A percentile compares a stretch with the other conserved stretches of the same genome.
These are phyloP conservation scores for Bryum argenteum DNA, from an alignment of 225 moss, liverwort and hornwort species.

Conservation along the genomic window DNA sequence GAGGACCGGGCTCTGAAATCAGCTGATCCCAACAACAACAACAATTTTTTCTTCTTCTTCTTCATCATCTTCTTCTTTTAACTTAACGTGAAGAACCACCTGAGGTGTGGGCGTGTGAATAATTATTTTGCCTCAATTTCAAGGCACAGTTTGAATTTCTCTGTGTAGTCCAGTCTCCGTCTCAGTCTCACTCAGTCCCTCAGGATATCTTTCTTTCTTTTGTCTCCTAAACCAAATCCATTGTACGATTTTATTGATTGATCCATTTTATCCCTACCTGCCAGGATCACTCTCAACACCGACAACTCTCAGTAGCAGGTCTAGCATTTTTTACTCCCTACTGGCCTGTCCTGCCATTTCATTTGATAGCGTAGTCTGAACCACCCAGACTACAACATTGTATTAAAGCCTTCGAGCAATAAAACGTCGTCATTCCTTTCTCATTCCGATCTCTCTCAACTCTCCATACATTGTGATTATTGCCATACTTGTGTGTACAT, in stretches of 20 bases:
- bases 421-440: too few relatives aligned
- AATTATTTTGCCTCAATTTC: slow-evolving; percentile 37
- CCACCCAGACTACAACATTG: slow-evolving; percentile 37
- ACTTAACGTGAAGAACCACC: slow-evolving; percentile 22
- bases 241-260: slow-evolving; percentile 47
- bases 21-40: slow-evolving; percentile 32
- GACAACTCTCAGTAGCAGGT: slow-evolving; percentile 22
- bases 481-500: too few relatives aligned
- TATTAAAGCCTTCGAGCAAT: slow-evolving; percentile 41
- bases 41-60: too few relatives aligned
- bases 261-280: slow-evolving; percentile 28
- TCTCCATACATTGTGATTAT: too few relatives aligned
- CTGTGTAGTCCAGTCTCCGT: too few relatives aligned
- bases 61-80: too few relatives aligned
- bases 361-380: slow-evolving; percentile 49
- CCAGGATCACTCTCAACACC: slow-evolving; percentile 5
- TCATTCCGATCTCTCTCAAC: too few relatives aligned
- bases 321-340: slow-evolving; percentile 12
- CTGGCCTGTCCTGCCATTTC: slow-evolving; percentile 30
- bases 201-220: too few relatives aligned
- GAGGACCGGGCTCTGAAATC: slow-evolving; percentile 62
- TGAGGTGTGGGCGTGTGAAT: slow-evolving; percentile 43
- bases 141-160: slow-evolving; percentile 33
- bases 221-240: not conserved
- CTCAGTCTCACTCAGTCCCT: too few relatives aligned